Percentiles rank a stretch among this genome's conserved stretches.
Evolutionary conservation across 192 early-diverging fungal species (phyloP).

Genomic region (Backusella macrospora): DNA sequence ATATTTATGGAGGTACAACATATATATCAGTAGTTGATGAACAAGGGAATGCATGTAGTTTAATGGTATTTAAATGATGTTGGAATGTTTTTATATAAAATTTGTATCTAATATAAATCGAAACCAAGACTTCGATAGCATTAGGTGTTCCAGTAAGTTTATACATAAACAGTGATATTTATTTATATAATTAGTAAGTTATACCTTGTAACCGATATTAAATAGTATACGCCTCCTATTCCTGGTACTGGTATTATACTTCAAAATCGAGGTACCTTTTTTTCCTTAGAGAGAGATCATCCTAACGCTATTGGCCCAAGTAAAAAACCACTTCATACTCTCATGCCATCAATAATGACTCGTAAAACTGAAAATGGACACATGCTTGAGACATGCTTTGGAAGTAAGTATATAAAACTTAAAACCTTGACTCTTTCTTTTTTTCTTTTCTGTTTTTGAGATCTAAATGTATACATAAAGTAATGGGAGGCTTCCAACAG

Average conservation of each 20-base stretch:
- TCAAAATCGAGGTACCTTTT: conserved; percentile 72
- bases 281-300: conserved; percentile 57
- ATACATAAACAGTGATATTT: background rate
- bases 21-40: conserved; percentile 73
- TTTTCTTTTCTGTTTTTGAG: background rate
- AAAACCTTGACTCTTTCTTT: too few relatives aligned
- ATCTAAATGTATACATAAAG: conserved; percentile 45
- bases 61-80: conserved; percentile 58
- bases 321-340: conserved; percentile 81
- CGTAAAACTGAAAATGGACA: conserved; percentile 29
- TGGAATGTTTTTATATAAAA: too few relatives aligned
- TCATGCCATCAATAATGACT: conserved; percentile 72
- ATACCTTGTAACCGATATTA: background rate
- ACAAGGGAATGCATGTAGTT: conserved; percentile 80
- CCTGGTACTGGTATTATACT: conserved; percentile 62
- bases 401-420: conserved; percentile 29
- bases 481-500: conserved; percentile 77
- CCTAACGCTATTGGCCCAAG: conserved; percentile 64
- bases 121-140: background rate
- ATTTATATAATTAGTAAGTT: too few relatives aligned
- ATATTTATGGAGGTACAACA: conserved; percentile 66
- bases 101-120: too few relatives aligned
- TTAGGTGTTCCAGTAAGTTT: conserved; percentile 45
- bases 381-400: conserved; percentile 48
- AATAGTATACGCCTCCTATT: conserved; percentile 46